Conservation (phyloP, 331 rosid genomes). For the Acacia pycnantha region DNA sequence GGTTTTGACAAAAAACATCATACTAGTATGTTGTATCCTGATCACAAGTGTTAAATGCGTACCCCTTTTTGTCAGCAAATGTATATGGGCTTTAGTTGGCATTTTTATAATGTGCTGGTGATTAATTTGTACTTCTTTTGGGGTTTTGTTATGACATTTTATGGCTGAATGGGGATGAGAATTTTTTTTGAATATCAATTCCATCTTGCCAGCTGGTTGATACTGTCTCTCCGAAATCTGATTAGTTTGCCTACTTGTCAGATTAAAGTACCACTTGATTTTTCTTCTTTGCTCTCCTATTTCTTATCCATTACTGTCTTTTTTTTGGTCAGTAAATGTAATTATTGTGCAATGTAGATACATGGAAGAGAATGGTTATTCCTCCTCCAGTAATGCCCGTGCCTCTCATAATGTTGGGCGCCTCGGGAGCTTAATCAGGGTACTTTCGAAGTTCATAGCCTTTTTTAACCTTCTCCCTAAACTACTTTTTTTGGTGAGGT, state of each 20-base stretch:
- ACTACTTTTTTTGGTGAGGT: not conserved
- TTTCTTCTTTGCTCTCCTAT: not conserved
- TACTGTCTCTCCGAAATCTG: not conserved
- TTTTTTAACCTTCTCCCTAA: not conserved
- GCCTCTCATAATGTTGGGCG: constrained; percentile 80
- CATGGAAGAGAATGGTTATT: constrained; percentile 81
- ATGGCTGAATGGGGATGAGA: not conserved
- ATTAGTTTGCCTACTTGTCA: not conserved
- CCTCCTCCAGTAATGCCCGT: constrained; percentile 74
- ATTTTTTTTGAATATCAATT: not conserved
- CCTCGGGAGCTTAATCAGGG: constrained; percentile 82
- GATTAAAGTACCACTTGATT: not conserved
- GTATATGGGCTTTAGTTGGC: not conserved
- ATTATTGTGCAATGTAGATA: constrained; percentile 53
- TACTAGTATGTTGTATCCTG: not conserved
- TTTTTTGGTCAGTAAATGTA: not conserved
- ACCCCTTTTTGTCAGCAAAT: not conserved
- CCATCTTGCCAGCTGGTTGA: not conserved
- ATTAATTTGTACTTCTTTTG: not conserved
- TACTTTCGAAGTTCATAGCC: constrained; percentile 27
- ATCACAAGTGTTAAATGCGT: not conserved
- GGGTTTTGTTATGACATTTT: not conserved
- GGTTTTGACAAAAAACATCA: not conserved
- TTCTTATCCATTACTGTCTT: not conserved
- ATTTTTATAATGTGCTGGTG: not conserved